phyloP scores from a whole-genome alignment of 139 green algal genomes.

The Auxenochlorella protothecoides region DNA sequence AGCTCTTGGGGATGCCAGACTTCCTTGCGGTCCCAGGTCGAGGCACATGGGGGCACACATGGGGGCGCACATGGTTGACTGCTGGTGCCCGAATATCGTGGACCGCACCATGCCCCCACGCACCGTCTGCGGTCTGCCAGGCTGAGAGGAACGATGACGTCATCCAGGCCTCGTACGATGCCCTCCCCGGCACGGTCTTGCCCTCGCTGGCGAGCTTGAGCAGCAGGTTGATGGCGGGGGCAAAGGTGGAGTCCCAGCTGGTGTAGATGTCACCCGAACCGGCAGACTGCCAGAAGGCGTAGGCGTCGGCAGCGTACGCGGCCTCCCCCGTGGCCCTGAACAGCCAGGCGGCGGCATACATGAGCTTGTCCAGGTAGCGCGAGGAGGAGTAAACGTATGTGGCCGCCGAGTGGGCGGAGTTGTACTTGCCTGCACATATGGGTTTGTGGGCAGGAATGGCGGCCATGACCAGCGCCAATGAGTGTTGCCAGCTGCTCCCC shows the following conservation, averaged over 20 bases:
- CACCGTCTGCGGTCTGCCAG: not conserved
- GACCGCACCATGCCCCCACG: too few relatives aligned
- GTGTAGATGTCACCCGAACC: conserved; percentile 7
- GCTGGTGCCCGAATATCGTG: too few relatives aligned
- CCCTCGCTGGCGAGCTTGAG: conserved; percentile 2
- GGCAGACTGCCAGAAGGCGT: conserved; percentile 3
- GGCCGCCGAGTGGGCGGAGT: not conserved
- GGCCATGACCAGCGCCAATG: too few relatives aligned
- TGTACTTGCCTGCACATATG: not conserved
- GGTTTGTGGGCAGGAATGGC: too few relatives aligned
- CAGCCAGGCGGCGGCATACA: conserved; percentile 34
- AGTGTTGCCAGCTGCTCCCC: too few relatives aligned
- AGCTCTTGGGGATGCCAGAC: not conserved
- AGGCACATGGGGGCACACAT: too few relatives aligned
- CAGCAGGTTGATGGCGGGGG: conserved; percentile 4
- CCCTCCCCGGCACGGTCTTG: not conserved
- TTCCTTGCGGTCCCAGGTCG: not conserved
- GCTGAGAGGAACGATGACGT: conserved; percentile 7
- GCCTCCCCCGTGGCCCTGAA: conserved; percentile 26
- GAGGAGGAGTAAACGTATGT: conserved; percentile 20
- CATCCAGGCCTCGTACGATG: conserved; percentile 4
- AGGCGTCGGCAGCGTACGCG: not conserved
- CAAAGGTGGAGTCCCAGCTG: conserved; percentile 12
- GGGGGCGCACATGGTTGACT: too few relatives aligned
- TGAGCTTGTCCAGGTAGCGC: conserved; percentile 26